Conservation (phyloP, 768 basidiomycete species). For the Termitomyces sp. region DNA sequence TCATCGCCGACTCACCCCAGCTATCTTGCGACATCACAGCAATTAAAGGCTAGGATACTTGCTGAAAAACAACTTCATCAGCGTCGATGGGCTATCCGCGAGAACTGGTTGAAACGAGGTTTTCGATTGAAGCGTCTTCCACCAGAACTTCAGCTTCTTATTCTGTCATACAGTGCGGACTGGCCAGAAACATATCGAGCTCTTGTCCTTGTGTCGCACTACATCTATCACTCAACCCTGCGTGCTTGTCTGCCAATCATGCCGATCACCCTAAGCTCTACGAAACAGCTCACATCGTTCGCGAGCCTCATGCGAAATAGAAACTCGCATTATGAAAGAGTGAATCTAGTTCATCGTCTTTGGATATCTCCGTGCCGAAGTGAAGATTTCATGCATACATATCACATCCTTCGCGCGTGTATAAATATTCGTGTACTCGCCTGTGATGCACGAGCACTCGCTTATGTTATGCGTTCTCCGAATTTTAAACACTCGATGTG, state of each 20-base stretch:
- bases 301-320: slow-evolving; percentile 8
- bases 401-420: slow-evolving; percentile 23
- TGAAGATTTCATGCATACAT: slow-evolving; percentile 11
- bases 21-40: slow-evolving; percentile 16
- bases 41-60: slow-evolving; percentile 15
- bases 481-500: slow-evolving; percentile 22
- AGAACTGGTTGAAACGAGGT: slow-evolving; percentile 8
- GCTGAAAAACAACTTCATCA: slow-evolving; percentile 18
- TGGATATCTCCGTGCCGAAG: slow-evolving; percentile 28
- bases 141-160: slow-evolving; percentile 23
- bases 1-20: background rate
- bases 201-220: slow-evolving; percentile 28
- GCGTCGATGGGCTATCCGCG: slow-evolving; percentile 12
- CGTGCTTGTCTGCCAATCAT: slow-evolving; percentile 28
- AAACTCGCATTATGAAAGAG: slow-evolving; percentile 3
- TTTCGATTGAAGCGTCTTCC: slow-evolving; percentile 27
- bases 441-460: slow-evolving; percentile 22
- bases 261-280: slow-evolving; percentile 25
- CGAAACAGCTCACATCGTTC: slow-evolving; percentile 26
- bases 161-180: slow-evolving; percentile 24
- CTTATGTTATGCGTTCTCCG: slow-evolving; percentile 13
- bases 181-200: slow-evolving; percentile 23
- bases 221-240: slow-evolving; percentile 23
- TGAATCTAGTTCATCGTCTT: slow-evolving; percentile 21
- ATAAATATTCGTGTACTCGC: slow-evolving; percentile 25